Evolutionary conservation across 2,329 filamentous ascomycete species (phyloP), one percentile per base, ranked within the genome.

Genomic region (Arthrobotrys conoides): DNA sequence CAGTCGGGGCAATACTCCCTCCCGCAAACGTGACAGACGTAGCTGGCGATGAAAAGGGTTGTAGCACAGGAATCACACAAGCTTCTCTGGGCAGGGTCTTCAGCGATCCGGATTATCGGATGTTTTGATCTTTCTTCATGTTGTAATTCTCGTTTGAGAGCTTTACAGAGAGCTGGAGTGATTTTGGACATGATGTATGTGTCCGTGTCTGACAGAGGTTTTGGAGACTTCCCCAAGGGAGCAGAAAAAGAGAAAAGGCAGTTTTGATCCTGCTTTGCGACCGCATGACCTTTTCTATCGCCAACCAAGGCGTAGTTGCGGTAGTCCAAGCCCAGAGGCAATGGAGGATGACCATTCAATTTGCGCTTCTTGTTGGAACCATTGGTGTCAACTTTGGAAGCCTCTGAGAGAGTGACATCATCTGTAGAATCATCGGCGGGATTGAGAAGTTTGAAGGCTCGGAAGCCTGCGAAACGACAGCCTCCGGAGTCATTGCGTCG

Each of bases 11-110:
- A 83, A 20, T 81, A 79, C 76, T 83, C 82, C n/a, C 64, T 70
- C 9, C 82, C 82, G n/a, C 82, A 83, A 41, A 81, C 73, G 12
- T 81, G 80, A 61, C 82, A 83, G 22, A 83, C 67, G 33, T 82
- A 83, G 49, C 76, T 72, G 18, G 81, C 80, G 36, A 82, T 76
- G 51, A 82, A 82, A 20, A 82, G 78, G 1, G 79, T 81, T 3
- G 82, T 81, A 27, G 80, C 75, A 22, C 82, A 83, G 8, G 78
- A 68, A 55, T 83, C 82, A 48, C 82, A 83, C 20, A 81, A 64
- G 38, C 72, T 72, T 14, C 79, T 61, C 27, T 80, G 76, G 20
- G 68, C 63, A 30, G 71, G 67, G 18, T 80, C 76, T 27, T 79
- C 76, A 5, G 68, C 64, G n/a, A 77, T 79, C 20, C 76, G 63